Conservation (phyloP, 306 rosid genomes). For the Cicer cuneatum region DNA sequence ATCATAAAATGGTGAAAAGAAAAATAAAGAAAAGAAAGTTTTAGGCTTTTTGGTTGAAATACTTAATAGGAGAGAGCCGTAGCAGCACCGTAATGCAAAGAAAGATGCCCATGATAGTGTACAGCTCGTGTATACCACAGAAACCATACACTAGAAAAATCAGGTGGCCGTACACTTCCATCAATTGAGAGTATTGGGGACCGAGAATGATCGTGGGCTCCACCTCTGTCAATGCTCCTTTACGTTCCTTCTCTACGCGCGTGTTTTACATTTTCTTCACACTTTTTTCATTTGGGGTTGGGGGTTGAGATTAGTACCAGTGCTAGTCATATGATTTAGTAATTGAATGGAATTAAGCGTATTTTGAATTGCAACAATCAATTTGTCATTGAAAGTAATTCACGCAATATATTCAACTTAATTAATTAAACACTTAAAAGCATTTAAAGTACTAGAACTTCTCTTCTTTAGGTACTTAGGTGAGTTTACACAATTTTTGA, state of each 20-base stretch:
- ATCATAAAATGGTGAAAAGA: not conserved
- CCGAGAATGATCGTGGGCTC: constrained; percentile 56
- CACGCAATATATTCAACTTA: too few relatives aligned
- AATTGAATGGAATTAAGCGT: too few relatives aligned
- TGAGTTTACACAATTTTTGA: too few relatives aligned
- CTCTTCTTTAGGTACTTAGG: too few relatives aligned
- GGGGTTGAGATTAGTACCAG: not conserved
- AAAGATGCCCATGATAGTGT: constrained; percentile 54
- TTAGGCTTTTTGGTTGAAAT: constrained; percentile 3
- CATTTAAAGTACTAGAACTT: too few relatives aligned
- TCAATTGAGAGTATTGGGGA: constrained; percentile 54
- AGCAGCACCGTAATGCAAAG: constrained; percentile 54
- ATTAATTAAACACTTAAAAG: too few relatives aligned
- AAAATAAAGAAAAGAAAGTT: too few relatives aligned
- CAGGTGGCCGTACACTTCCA: constrained; percentile 63
- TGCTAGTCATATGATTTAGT: not conserved
- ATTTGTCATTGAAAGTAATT: too few relatives aligned
- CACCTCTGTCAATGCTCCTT: constrained; percentile 34
- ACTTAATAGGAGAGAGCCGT: constrained; percentile 52
- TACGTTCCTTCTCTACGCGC: constrained; percentile 25
- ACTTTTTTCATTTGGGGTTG: not conserved
- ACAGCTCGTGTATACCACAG: constrained; percentile 51
- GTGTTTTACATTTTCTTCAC: not conserved
- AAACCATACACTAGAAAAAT: constrained; percentile 52
- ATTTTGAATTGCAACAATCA: too few relatives aligned